Base-by-base conservation (phyloP, 106 monocot species). In the Allium cepa region DNA sequence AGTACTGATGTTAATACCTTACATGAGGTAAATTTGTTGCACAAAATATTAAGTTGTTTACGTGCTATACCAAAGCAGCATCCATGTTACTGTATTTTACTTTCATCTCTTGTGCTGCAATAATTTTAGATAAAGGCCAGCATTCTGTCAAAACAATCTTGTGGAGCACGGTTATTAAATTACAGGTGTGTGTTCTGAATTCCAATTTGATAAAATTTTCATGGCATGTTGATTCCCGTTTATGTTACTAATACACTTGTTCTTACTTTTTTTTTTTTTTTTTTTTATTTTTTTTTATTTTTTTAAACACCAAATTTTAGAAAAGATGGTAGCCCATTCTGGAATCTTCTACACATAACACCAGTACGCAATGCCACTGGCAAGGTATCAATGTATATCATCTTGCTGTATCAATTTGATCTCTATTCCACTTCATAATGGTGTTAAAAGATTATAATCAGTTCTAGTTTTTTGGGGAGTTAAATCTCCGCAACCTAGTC, bases 331-430 rank as follows among this genome's bases (percentile, higher is more conserved):
- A 87, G 82, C 60, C 78, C 83, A 14, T 99, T 99, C 64, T 81
- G 92, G 89, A 93, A 99, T 74, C 78, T 71, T 73, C 84, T 99
- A 51, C 83, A 90, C 48, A 73, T 90, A 62, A 84, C 92, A 59
- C 90, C 97, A 47, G 82, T 92, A 22, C 78, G 92, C 57, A 90
- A 90, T 81, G 84, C 92, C 71, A 77, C 83, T 56, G 97, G 97
- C 68, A 99, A 99, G 97, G 92, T 99, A 2, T 52, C 60, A 47
- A 13, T 56, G 27, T 36, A 36, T 36, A 36, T 36, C 3, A 36
- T 36, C 36, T 36, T 36, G 36, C 36, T 36, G 36, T 36, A 36
- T 36, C 36, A 36, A 36, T 36, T 36, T 36, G 36, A 36, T 36
- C 36, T 36, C 36, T 5, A 36, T 36, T 36, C 36, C 36, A 5